Evolutionary conservation across 768 basidiomycete genomes (phyloP), one percentile per base, ranked within the genome.

Genomic region (Lactarius psammicola): DNA sequence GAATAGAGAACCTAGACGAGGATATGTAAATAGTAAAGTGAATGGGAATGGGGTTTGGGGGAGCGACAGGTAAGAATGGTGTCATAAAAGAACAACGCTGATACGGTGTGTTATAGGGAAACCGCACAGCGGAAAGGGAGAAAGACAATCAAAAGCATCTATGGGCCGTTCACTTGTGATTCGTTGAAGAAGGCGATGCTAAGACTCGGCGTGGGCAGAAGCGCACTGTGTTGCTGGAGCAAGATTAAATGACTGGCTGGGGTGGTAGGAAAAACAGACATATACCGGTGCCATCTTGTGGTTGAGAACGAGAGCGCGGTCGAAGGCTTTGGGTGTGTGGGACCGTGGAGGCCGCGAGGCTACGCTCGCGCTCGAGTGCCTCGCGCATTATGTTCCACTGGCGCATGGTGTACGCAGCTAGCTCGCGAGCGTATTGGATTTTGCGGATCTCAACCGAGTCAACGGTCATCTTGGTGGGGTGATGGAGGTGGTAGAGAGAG

Each of bases 321-420:
- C 38, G 18, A 15, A 49, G 11, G 20, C 3, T 44, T 28, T 60
- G 60, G 9, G 54, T 31, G 31, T 28, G 38, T 26, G 67, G 11
- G 17, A 34, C 49, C 4, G 62, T 26, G 2, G 28, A 28, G 9
- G 59, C 40, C 46, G 13, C 59, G 26, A 53, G 51, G 28, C 31
- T 66, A 56, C 58, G 62, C 46, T 59, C 72, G 38, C 36, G 59
- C 56, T 76, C 74, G 59, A 71, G 62, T 2, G 70, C 56, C 60
- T 74, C 73, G 33, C 74, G 72, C 46, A 73, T 74, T 15, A 69
- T 30, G 60, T 73, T 72, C 78, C 77, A 79, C 69, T 79, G 78
- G 46, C 71, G 71, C 60, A 78, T 72, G n/a, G 78, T 79, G 62
- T 79, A 76, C 4, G 74, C 76, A 5, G 77, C 78, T 30, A 79